Evolutionary conservation across 805 yeast species (phyloP), one percentile per base, ranked within the genome.

Genomic region (Candida maris): DNA sequence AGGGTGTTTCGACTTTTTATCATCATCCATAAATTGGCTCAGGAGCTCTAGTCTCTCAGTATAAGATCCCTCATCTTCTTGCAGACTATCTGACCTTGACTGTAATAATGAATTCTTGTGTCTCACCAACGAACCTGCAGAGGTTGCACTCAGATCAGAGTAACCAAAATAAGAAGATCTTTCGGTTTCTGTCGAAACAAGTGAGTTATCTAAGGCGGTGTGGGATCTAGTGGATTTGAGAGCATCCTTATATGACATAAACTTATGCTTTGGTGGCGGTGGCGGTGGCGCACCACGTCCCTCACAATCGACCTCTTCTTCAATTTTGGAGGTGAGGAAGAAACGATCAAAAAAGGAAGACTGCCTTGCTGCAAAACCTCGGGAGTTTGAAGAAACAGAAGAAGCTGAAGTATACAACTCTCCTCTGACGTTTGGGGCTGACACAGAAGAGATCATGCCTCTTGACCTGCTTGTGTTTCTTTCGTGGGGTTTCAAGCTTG

Each of bases 131-230:
- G 94, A 84, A 0, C 94, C 95, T 1, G 95, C 95, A 44, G 93
- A 81, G 0, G 95, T 84, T 4, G 95, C 95, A 62, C 93, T 83
- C 44, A 84, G 72, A 56, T 85, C 93, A 23, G 88, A 80, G 37
- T 67, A 69, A 1, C 73, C 71, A 52, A 75, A 64, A 35, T 66
- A 69, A 10, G 75, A 69, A 1, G 78, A 58, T 18, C 57, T 47
- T 29, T 54, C 61, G 8, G 63, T 58, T 27, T 61, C 61, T 2
- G 63, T 59, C 7, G 66, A 63, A 9, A 51, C 41, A 4, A 60
- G 50, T 4, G 63, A 61, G 18, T 57, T 45, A 37, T 59, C 59
- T 13, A 61, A 40, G 3, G 54, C 27, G 14, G 54, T 47, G 25
- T 56, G 59, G 17, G 49, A 38, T 32, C 51, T 51, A 10, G 60